Percentiles rank a stretch among this genome's conserved stretches.
Evolutionary conservation across 495 filamentous ascomycete species (phyloP).

Genomic region (Niebla homalea): DNA sequence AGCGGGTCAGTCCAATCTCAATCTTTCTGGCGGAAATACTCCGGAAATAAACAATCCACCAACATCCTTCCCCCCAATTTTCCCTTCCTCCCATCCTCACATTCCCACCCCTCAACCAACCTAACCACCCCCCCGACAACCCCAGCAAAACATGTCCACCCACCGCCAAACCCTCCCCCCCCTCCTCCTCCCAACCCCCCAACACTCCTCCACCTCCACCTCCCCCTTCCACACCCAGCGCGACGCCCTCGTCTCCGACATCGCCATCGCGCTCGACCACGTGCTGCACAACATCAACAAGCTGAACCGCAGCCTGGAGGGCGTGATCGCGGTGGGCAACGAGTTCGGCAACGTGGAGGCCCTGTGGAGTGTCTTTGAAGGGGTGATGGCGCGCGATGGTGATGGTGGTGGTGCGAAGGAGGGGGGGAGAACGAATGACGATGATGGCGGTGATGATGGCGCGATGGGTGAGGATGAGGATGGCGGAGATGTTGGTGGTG

Average conservation of each 20-base stretch:
- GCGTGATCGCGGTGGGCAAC: constrained; percentile 88
- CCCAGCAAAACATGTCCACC: neutral
- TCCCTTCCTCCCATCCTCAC: neutral
- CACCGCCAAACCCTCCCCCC: neutral
- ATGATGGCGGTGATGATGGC: constrained; percentile 20
- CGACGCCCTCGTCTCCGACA: constrained; percentile 60
- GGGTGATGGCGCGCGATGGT: constrained; percentile 75
- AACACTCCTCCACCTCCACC: constrained; percentile 6
- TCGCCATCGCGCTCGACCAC: constrained; percentile 76
- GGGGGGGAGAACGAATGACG: constrained; percentile 21
- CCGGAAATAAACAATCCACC: neutral
- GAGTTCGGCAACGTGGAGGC: constrained; percentile 95
- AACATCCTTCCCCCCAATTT: neutral
- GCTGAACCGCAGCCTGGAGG: constrained; percentile 81
- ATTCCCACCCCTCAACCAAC: neutral
- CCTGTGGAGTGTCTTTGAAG: constrained; percentile 93
- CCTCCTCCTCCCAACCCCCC: constrained; percentile 1
- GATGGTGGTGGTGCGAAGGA: constrained; percentile 22
- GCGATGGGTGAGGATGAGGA: constrained; percentile 13
- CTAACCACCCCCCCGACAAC: neutral
- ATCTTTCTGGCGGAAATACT: too few relatives aligned
- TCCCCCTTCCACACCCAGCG: constrained; percentile 67
- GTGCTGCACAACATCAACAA: constrained; percentile 95
- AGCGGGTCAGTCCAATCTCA: too few relatives aligned
- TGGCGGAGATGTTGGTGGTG: too few relatives aligned